Base-by-base conservation (phyloP, 1,139 yeast genomes). In the Sugiyamaella sp. region DNA sequence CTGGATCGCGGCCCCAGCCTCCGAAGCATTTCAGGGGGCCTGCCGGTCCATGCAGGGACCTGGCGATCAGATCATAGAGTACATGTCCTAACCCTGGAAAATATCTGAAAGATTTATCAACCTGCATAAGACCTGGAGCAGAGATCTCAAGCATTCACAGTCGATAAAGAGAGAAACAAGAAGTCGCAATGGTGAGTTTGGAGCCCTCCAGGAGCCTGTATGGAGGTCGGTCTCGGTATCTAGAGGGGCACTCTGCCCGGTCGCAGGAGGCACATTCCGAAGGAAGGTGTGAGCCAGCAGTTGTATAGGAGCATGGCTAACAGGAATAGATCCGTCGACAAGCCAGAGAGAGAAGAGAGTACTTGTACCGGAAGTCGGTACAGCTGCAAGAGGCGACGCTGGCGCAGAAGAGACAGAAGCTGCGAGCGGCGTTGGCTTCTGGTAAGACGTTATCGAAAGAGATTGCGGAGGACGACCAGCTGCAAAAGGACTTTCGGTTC, bases 321-420 rank as follows among this genome's bases (percentile, higher is more conserved):
- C 46, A 27, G 27, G 48, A 20, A n/a, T 58, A 62, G 97, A 76
- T 89, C 57, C 81, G 99, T 73, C 84, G 88, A 76, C 96, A 90
- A 68, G 97, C 97, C 17, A 84, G 98, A 74, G 97, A 91, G 71
- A 81, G 98, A 75, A 82, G 96, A 72, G 98, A 93, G 66, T 93
- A 90, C 65, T 77, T 91, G 42, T 93, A 89, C 74, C 80, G 91
- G 53, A 90, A 91, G 68, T 88, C 97, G 0, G 82, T 89, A 45
- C 95, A 89, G 67, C 79, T 91, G 35, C 97, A 95, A 70, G 98
- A 93, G 61, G 86, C 96, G 16, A 82, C 87, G 33, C 79, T 87
- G 45, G 85, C 87, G 17, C 93, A 89, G 65, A 91, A 91, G 70
- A 80, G 99, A 62, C 95, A 87, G 67, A 86, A 86, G 64, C 76